Conservation (phyloP, 306 rosid genomes). For the Pueraria montana region DNA sequence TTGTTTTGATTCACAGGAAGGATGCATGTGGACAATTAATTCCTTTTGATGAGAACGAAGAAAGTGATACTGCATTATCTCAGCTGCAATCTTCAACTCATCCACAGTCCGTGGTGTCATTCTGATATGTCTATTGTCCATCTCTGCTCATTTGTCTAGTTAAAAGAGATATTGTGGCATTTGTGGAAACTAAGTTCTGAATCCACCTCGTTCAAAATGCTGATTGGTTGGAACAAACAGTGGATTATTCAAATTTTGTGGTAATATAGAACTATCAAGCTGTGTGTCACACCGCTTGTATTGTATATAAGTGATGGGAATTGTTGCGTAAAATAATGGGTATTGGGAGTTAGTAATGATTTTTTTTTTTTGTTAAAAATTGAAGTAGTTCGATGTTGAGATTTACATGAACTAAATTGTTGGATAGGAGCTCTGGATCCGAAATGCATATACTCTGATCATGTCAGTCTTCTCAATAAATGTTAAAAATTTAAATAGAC, state of each 20-base stretch:
- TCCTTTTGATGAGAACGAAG: conserved; percentile 75
- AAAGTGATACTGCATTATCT: conserved; percentile 79
- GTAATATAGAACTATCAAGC: conserved; percentile 36
- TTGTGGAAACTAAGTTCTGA: conserved; percentile 33
- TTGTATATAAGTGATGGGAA: conserved; percentile 49
- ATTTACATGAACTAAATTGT: not conserved
- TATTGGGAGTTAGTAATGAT: conserved; percentile 35
- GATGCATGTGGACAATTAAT: conserved; percentile 61
- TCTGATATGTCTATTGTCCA: conserved; percentile 51
- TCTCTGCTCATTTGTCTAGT: conserved; percentile 35
- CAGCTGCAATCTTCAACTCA: conserved; percentile 74
- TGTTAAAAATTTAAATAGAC: not conserved
- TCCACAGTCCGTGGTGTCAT: conserved; percentile 74
- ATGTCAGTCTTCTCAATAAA: not conserved
- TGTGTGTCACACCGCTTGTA: conserved; percentile 44
- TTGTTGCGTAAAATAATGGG: conserved; percentile 35
- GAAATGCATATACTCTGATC: not conserved
- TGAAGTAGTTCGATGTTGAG: conserved; percentile 29
- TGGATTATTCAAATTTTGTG: conserved; percentile 47
- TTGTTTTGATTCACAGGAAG: conserved; percentile 64
- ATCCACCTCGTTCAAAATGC: conserved; percentile 41
- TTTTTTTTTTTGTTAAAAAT: not conserved
- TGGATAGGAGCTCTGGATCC: not conserved
- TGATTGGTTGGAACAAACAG: conserved; percentile 42
- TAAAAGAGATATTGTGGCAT: conserved; percentile 12